Evolutionary conservation across 306 rosid genomes (phyloP).

Genomic region (Sesbania bispinosa): DNA sequence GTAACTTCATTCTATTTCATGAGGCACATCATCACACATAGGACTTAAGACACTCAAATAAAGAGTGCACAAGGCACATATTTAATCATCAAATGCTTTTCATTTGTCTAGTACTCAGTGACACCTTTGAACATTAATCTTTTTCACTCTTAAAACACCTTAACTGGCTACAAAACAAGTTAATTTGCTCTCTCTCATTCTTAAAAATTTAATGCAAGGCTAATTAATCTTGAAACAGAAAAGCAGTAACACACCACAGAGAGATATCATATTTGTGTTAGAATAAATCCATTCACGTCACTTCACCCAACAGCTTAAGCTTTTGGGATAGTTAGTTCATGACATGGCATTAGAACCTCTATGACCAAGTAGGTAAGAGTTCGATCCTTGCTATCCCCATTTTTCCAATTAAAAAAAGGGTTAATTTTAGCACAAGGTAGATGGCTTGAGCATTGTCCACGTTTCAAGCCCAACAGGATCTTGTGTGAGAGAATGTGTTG

Average conservation of each 20-base stretch:
- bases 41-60: background rate
- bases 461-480: no score
- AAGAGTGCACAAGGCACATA: background rate
- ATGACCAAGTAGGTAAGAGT: no score
- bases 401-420: no score
- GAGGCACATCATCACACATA: background rate
- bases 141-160: background rate
- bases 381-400: no score
- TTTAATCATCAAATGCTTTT: background rate
- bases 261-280: no score
- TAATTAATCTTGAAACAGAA: background rate
- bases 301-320: no score
- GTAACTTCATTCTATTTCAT: background rate
- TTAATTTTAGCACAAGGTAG: no score
- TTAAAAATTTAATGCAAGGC: background rate
- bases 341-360: no score
- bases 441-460: no score
- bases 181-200: slow-evolving; percentile 1
- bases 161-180: background rate
- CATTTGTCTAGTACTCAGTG: background rate
- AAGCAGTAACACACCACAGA: background rate
- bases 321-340: no score
- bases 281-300: no score
- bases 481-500: no score
- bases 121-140: background rate